phyloP scores from a whole-genome alignment of 495 filamentous ascomycete species.

The Eremomyces bilateralis region DNA sequence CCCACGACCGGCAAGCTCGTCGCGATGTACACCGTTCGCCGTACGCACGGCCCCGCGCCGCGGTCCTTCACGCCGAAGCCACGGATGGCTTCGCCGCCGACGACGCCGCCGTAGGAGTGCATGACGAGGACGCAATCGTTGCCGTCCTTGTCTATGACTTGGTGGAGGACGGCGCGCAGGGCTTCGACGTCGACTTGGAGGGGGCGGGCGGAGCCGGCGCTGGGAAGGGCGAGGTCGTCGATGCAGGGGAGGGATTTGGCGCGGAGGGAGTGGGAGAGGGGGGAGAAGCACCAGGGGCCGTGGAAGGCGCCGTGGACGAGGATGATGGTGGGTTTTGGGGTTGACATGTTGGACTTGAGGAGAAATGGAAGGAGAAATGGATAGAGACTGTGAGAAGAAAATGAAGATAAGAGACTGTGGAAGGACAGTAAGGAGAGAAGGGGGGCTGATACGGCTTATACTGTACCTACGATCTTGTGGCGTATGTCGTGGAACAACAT shows the following conservation, averaged over 20 bases:
- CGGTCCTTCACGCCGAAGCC: background rate
- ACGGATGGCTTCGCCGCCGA: background rate
- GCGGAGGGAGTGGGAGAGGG: background rate
- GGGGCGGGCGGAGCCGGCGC: background rate
- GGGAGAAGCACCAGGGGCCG: background rate
- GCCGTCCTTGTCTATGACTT: background rate
- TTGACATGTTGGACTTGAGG: background rate
- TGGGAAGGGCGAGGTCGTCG: background rate
- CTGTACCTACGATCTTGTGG: no score
- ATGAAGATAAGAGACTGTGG: no score
- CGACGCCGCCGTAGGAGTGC: background rate
- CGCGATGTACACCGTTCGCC: background rate
- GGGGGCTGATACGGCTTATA: no score
- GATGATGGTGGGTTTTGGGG: background rate
- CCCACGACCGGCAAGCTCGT: background rate
- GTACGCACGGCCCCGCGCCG: background rate
- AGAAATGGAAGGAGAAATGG: no score
- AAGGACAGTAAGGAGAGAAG: no score
- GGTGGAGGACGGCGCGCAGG: background rate
- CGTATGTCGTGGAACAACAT: no score
- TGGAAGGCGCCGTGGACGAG: background rate
- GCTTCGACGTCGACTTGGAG: background rate
- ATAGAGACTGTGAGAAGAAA: no score
- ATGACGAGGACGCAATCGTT: background rate
- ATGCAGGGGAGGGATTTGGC: background rate